phyloP scores from a whole-genome alignment of 805 yeast species.

The Alloascoidea hylecoeti region DNA sequence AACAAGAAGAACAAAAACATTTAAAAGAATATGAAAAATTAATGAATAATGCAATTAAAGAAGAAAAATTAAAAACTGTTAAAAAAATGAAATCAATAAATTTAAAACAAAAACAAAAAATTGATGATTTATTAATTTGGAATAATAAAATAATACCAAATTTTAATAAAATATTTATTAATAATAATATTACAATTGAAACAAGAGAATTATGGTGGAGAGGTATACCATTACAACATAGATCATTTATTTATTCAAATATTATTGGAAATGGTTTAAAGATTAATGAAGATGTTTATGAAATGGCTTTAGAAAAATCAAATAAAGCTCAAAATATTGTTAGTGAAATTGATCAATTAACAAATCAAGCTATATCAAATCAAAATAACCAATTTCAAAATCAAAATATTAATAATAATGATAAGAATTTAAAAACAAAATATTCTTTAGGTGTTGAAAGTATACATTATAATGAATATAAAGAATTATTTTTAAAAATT shows the following conservation, averaged over 20 bases:
- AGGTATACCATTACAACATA: constrained; percentile 30
- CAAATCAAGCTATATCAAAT: background rate
- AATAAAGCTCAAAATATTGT: constrained; percentile 1
- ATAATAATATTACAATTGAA: too few relatives aligned
- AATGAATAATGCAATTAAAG: constrained; percentile 24
- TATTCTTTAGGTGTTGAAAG: too few relatives aligned
- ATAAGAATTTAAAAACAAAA: too few relatives aligned
- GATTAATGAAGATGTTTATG: constrained; percentile 9
- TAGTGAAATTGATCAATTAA: background rate
- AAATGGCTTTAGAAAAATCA: constrained; percentile 5
- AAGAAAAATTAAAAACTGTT: constrained; percentile 17
- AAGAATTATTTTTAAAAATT: constrained; percentile 2
- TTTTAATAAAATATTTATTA: constrained; percentile 18
- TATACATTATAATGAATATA: background rate
- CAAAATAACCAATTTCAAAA: too few relatives aligned
- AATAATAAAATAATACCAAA: constrained; percentile 20
- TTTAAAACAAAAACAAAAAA: constrained; percentile 12
- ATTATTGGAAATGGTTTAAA: constrained; percentile 22
- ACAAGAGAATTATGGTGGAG: constrained; percentile 49
- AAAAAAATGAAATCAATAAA: background rate
- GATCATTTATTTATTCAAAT: constrained; percentile 37
- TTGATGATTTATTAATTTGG: constrained; percentile 25
- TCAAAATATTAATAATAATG: too few relatives aligned
- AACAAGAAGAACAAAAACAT: constrained; percentile 38
- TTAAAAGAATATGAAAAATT: constrained; percentile 33